phyloP scores from a whole-genome alignment of 352 stramenopile genomes.

The Elongisporangium anandrum region DNA sequence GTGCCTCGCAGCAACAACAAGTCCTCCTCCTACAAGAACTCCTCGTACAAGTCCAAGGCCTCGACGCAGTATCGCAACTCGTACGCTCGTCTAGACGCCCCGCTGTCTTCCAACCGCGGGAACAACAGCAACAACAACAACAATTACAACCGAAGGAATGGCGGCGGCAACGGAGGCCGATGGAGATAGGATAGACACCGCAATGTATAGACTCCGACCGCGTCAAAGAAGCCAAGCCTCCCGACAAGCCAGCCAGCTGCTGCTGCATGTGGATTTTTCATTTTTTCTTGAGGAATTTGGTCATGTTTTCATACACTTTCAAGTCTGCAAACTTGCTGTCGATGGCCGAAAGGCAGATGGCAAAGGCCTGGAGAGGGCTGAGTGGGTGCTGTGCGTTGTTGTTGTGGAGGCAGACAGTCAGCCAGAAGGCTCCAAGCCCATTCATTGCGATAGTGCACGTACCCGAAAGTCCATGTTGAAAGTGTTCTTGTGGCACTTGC shows the following conservation, averaged over 20 bases:
- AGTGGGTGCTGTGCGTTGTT: conserved; percentile 77
- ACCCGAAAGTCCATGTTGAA: conserved; percentile 94
- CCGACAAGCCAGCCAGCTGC: too few relatives aligned
- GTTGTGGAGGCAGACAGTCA: too few relatives aligned
- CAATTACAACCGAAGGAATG: background rate
- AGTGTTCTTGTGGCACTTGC: conserved; percentile 72
- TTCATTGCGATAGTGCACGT: too few relatives aligned
- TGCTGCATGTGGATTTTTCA: conserved; percentile 6
- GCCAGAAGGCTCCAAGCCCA: too few relatives aligned
- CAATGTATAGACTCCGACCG: too few relatives aligned
- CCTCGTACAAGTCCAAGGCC: background rate
- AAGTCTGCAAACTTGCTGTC: conserved; percentile 69
- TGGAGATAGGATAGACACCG: too few relatives aligned
- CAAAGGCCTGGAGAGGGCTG: conserved; percentile 84
- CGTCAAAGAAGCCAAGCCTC: too few relatives aligned
- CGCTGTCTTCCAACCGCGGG: conserved; percentile 10
- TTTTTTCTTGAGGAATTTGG: conserved; percentile 36
- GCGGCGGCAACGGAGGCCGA: too few relatives aligned
- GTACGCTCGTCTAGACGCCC: conserved; percentile 9
- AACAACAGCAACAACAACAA: conserved; percentile 2
- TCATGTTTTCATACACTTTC: conserved; percentile 41
- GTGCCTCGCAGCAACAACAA: conserved; percentile 17
- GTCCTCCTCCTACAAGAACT: conserved; percentile 5
- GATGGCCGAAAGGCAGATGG: conserved; percentile 84
- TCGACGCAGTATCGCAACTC: conserved; percentile 8